Percentiles rank a stretch among this genome's conserved stretches.
Evolutionary conservation across 257 asterid species (phyloP).

Genomic region (Solanum lignicaule): DNA sequence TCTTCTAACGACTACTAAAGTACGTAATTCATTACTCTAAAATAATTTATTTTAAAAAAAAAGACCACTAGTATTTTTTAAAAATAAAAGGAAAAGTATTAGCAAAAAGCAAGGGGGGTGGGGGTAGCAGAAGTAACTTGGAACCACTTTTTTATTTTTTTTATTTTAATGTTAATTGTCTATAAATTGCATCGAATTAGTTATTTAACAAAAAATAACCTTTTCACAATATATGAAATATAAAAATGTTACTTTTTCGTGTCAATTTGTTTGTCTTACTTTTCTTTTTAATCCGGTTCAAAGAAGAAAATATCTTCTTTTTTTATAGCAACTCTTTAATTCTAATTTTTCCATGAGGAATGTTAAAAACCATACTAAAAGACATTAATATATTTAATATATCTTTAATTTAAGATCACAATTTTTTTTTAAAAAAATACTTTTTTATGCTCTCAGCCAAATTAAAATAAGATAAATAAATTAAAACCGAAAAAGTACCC

Average conservation of each 20-base stretch:
- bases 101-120: not conserved
- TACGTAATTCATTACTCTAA: not conserved
- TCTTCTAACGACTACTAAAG: not conserved
- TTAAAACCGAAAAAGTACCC: not conserved
- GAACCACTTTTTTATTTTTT: not conserved
- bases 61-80: not conserved
- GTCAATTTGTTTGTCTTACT: too few relatives aligned
- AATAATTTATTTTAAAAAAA: not conserved
- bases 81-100: not conserved
- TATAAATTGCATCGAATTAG: not conserved
- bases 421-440: too few relatives aligned
- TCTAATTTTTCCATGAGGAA: too few relatives aligned
- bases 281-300: fast-evolving
- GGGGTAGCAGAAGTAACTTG: not conserved
- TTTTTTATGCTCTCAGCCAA: not conserved
- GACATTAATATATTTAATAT: too few relatives aligned
- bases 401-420: too few relatives aligned
- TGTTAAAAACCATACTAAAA: too few relatives aligned
- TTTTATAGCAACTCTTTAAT: too few relatives aligned
- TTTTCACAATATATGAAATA: not conserved
- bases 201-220: not conserved
- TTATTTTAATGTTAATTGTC: not conserved
- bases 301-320: not conserved
- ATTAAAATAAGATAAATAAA: not conserved
- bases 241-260: not conserved